These are phyloP conservation scores for Trapa incisa DNA, from an alignment of 345 rosid genomes.

Conservation along the genomic window DNA sequence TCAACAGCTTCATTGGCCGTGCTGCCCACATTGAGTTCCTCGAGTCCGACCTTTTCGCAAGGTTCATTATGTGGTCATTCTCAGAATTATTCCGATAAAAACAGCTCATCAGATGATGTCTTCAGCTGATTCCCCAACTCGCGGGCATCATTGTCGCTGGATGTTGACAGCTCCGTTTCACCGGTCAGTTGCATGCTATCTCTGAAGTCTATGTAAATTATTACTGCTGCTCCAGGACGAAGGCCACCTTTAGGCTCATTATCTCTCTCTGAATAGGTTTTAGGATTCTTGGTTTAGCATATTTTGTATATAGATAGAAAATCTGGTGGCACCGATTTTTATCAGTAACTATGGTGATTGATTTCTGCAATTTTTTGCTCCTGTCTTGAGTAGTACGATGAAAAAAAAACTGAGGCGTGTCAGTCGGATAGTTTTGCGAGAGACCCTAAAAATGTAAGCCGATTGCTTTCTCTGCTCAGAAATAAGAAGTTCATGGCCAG, in stretches of 20 bases:
- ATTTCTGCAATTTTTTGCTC: too few species aligned
- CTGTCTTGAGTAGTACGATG: too few species aligned
- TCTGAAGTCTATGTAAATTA: background rate
- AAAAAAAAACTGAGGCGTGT: too few species aligned
- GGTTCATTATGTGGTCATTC: conserved; percentile 95
- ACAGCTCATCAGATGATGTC: background rate
- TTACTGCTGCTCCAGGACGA: background rate
- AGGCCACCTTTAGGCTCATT: background rate
- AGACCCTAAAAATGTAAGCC: too few species aligned
- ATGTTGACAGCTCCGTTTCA: background rate
- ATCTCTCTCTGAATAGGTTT: background rate
- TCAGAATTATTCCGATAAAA: conserved; percentile 37
- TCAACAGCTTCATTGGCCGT: conserved; percentile 75
- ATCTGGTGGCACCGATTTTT: background rate
- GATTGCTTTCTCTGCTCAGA: too few species aligned
- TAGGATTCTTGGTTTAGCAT: background rate
- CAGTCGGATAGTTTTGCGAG: too few species aligned
- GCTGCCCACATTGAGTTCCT: conserved; percentile 96
- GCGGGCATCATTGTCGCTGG: background rate
- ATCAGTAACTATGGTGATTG: too few species aligned
- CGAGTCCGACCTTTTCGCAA: conserved; percentile 71
- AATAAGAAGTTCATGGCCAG: too few species aligned
- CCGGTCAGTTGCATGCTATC: background rate
- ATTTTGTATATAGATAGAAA: background rate
- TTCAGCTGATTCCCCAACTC: background rate